A percentile compares a stretch with the other conserved stretches of the same genome.
These are phyloP conservation scores for Hysterium pulicare DNA, from an alignment of 2,329 filamentous ascomycete species.

Conservation along the genomic window DNA sequence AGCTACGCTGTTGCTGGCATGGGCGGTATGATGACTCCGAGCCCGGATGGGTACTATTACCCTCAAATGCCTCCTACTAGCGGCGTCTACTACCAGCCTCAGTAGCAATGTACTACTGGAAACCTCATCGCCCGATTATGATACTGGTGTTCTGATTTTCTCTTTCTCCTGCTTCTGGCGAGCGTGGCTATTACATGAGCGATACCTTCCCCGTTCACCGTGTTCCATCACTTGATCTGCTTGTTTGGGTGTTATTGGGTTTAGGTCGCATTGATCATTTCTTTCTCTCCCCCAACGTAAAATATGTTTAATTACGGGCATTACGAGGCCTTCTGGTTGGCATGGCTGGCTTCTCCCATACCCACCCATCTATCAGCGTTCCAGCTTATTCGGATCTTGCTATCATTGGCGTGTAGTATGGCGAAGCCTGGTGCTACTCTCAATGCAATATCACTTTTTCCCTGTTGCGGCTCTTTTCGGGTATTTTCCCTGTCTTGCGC, in stretches of 20 bases:
- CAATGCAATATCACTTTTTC: background rate
- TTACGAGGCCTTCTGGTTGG: too few species aligned
- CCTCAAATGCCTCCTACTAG: conserved; percentile 46
- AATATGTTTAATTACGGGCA: too few species aligned
- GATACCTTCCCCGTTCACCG: too few species aligned
- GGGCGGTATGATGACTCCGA: conserved; percentile 73
- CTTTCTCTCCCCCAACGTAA: too few species aligned
- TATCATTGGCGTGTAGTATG: too few species aligned
- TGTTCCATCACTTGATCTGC: too few species aligned
- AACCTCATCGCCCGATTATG: background rate
- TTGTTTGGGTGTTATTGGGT: too few species aligned
- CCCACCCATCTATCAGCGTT: too few species aligned
- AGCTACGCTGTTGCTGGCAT: conserved; percentile 62
- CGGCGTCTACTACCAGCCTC: conserved; percentile 57
- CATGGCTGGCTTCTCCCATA: too few species aligned
- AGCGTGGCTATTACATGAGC: background rate
- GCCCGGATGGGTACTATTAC: conserved; percentile 55
- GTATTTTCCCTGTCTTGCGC: background rate
- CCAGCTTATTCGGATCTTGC: too few species aligned
- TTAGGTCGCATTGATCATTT: too few species aligned
- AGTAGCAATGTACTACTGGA: conserved; percentile 15
- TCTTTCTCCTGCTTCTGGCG: background rate
- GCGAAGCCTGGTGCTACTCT: background rate
- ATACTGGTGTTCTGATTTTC: background rate
- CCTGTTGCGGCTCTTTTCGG: background rate